Percentiles rank a stretch among this genome's conserved stretches.
phyloP scores from a whole-genome alignment of 768 basidiomycete genomes.

The Boletus reticuloceps region DNA sequence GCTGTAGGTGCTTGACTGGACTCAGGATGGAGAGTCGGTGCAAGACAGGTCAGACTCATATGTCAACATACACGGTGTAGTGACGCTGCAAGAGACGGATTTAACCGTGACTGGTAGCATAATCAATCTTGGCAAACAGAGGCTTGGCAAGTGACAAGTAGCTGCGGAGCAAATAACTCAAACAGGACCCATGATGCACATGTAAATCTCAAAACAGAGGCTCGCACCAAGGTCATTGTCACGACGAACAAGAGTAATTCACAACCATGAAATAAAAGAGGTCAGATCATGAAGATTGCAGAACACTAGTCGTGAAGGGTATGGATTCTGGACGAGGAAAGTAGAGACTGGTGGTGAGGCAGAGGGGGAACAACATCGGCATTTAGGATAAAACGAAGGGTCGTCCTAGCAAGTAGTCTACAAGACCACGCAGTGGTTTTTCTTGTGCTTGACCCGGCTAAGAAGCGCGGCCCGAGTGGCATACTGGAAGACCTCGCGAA shows the following conservation, averaged over 20 bases:
- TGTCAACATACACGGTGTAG: no score
- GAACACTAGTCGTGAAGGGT: constrained; percentile 39
- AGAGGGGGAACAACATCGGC: constrained; percentile 18
- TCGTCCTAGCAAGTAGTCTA: constrained; percentile 33
- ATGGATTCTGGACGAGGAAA: constrained; percentile 28
- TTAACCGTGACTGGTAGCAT: no score
- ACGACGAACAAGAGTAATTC: constrained; percentile 7
- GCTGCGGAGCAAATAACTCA: constrained; percentile 5
- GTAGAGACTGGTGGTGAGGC: constrained; percentile 15
- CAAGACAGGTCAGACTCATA: no score
- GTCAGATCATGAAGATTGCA: constrained; percentile 39
- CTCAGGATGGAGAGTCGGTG: no score
- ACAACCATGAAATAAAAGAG: constrained; percentile 19
- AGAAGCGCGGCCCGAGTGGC: constrained; percentile 92
- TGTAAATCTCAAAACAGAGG: neutral
- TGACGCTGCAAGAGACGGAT: no score
- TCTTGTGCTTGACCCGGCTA: constrained; percentile 48
- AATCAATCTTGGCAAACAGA: no score
- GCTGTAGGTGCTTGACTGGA: no score
- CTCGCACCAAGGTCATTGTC: neutral
- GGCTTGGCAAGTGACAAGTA: no score
- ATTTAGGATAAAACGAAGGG: constrained; percentile 18
- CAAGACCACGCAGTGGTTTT: constrained; percentile 43
- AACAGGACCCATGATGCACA: neutral
- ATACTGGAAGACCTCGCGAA: constrained; percentile 97